Evolutionary conservation across 192 early-diverging fungal genomes (phyloP).

Genomic region (Backusella mclennaniae): DNA sequence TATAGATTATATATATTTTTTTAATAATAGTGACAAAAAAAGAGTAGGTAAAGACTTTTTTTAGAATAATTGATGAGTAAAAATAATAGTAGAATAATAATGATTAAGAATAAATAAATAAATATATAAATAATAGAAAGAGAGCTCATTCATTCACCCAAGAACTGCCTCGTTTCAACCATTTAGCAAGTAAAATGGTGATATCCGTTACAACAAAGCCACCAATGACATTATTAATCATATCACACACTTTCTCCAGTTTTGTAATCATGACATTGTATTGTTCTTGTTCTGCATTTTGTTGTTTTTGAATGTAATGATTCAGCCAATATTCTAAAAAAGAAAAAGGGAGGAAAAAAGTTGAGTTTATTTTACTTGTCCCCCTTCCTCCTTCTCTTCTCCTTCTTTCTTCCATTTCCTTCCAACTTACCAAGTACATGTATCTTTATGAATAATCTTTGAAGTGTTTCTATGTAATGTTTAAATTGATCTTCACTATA

Average conservation of each 20-base stretch:
- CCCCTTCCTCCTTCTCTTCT: neutral
- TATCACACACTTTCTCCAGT: constrained; percentile 24
- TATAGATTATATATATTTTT: too few species aligned
- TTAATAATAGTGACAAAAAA: too few species aligned
- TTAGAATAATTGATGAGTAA: too few species aligned
- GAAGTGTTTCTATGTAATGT: constrained; percentile 32
- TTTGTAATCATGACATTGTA: constrained; percentile 17
- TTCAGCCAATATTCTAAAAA: constrained; percentile 32
- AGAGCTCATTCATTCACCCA: constrained; percentile 38
- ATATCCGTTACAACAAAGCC: constrained; percentile 36
- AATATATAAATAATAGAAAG: neutral
- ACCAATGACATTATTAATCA: constrained; percentile 26
- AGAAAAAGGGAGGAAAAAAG: too few species aligned
- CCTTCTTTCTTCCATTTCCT: neutral
- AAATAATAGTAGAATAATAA: neutral
- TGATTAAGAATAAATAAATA: neutral
- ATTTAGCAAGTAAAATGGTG: constrained; percentile 37
- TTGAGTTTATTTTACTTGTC: neutral
- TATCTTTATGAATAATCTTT: constrained; percentile 27
- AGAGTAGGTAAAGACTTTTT: too few species aligned
- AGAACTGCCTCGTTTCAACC: constrained; percentile 36
- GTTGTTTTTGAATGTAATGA: constrained; percentile 16
- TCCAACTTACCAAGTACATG: constrained; percentile 33
- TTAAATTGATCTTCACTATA: constrained; percentile 36
- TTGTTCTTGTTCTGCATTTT: constrained; percentile 11